phyloP scores from a whole-genome alignment of 495 filamentous ascomycete genomes.

The Staphylotrichum tortipilum region DNA sequence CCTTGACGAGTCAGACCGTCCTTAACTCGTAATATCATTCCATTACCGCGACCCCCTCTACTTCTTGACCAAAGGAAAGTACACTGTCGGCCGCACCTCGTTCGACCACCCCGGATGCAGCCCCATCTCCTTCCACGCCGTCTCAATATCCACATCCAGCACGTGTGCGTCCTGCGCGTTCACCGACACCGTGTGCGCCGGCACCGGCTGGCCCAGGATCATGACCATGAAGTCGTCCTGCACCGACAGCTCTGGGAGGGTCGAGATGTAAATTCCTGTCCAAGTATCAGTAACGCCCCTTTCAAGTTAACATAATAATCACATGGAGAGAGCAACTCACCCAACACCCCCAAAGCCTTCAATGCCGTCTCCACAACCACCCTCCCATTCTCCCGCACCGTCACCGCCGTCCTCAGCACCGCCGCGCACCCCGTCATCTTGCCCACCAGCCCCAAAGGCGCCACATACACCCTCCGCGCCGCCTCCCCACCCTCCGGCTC shows the following conservation, averaged over 20 bases:
- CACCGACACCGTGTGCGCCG: conserved; percentile 53
- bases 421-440: conserved; percentile 90
- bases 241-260: conserved; percentile 50
- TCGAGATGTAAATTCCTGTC: conserved; percentile 63
- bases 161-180: conserved; percentile 49
- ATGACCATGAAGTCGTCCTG: conserved; percentile 65
- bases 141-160: conserved; percentile 66
- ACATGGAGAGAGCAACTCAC: conserved; percentile 32
- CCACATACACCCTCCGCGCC: conserved; percentile 44
- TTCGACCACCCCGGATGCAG: conserved; percentile 73
- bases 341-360: conserved; percentile 75
- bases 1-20: too few species aligned
- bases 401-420: conserved; percentile 50
- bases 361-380: conserved; percentile 56
- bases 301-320: background rate
- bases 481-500: conserved; percentile 31
- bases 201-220: conserved; percentile 61
- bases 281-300: conserved; percentile 5
- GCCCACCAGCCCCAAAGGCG: conserved; percentile 70
- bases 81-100: conserved; percentile 67
- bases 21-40: too few species aligned
- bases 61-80: conserved; percentile 26
- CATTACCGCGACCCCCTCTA: too few species aligned
- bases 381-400: conserved; percentile 47
- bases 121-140: conserved; percentile 70